phyloP scores from a whole-genome alignment of 164 flowering plant species.

The Magnolia changhungtana region DNA sequence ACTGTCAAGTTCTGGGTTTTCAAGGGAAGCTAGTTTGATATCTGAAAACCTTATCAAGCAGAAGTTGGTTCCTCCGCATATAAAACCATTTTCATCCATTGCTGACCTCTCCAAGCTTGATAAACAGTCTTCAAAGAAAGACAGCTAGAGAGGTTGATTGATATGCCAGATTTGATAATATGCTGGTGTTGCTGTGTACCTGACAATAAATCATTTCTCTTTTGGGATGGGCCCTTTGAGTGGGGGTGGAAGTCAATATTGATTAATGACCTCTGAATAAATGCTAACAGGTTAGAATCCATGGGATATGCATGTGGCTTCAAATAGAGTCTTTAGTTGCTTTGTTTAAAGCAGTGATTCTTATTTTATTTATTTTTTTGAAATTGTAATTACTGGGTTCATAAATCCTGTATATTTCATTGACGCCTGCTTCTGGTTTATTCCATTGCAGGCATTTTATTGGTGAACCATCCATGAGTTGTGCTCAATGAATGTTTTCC shows the following conservation, averaged over 20 bases:
- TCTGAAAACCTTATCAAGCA: conserved; percentile 12
- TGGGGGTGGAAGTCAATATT: neutral
- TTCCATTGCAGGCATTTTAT: conserved; percentile 3
- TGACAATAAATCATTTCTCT: too few species aligned
- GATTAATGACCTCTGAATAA: neutral
- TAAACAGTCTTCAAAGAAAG: neutral
- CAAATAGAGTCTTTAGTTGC: neutral
- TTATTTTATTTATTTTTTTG: neutral
- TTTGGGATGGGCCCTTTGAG: neutral
- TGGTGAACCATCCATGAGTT: neutral
- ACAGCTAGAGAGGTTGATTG: neutral
- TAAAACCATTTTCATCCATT: conserved; percentile 3
- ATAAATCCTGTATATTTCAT: neutral
- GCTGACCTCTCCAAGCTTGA: conserved; percentile 6
- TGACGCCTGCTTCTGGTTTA: neutral
- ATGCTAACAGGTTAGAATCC: conserved; percentile 9
- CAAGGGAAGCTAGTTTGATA: conserved; percentile 25
- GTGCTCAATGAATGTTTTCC: neutral
- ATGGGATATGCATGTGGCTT: neutral
- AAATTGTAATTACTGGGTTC: neutral
- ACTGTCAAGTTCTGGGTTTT: conserved; percentile 20
- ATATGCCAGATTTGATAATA: neutral
- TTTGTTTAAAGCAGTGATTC: neutral
- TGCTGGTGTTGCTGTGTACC: neutral
- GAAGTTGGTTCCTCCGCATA: conserved; percentile 12